Percentiles rank a stretch among this genome's conserved stretches.
These are phyloP conservation scores for Neurospora sp. DNA, from an alignment of 495 filamentous ascomycete species.

Conservation along the genomic window DNA sequence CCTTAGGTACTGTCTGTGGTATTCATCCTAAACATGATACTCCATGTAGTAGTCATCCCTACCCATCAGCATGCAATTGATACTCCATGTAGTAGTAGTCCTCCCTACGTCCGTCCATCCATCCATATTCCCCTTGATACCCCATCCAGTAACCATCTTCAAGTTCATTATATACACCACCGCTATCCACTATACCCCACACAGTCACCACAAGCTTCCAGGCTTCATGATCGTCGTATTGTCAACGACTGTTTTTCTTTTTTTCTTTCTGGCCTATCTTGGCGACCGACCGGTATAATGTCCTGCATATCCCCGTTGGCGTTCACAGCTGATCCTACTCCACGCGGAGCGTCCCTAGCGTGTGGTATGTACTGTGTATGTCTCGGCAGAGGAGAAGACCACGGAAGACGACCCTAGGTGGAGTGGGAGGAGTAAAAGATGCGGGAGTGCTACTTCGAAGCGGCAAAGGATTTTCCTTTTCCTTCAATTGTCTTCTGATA, in stretches of 20 bases:
- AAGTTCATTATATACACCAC: background rate
- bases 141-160: background rate
- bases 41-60: background rate
- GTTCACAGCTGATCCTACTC: background rate
- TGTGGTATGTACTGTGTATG: background rate
- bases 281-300: background rate
- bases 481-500: background rate
- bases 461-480: background rate
- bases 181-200: background rate
- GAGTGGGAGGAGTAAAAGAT: background rate
- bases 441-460: background rate
- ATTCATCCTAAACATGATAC: background rate
- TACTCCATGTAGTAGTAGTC: background rate
- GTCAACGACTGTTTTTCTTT: background rate
- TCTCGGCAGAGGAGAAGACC: background rate
- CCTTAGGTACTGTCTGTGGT: background rate
- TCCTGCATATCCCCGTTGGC: background rate
- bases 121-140: background rate
- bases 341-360: background rate
- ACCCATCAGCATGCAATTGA: background rate
- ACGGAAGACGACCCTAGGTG: background rate
- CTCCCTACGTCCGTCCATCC: background rate
- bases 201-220: background rate
- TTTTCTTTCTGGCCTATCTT: background rate
- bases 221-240: background rate